phyloP scores from a whole-genome alignment of 805 yeast species.

The Yamadazyma takamatsuzukensis region DNA sequence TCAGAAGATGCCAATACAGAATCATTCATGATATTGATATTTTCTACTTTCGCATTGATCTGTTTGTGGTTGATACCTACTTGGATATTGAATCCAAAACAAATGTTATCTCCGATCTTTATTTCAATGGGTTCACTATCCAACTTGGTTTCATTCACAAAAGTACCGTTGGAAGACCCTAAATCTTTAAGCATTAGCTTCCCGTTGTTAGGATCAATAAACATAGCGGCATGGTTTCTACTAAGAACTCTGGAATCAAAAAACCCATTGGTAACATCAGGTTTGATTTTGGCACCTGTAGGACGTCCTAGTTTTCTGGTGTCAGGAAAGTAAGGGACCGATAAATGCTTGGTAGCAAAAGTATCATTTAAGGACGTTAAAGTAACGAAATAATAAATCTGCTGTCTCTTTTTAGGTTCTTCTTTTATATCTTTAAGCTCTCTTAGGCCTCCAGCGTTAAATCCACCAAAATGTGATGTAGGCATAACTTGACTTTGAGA shows the following conservation, averaged over 20 bases:
- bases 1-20: conserved; percentile 5
- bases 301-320: conserved; percentile 89
- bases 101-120: conserved; percentile 80
- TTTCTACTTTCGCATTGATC: conserved; percentile 79
- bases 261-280: conserved; percentile 77
- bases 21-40: conserved; percentile 53
- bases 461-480: conserved; percentile 9
- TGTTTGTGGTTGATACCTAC: conserved; percentile 69
- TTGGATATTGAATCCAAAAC: conserved; percentile 88
- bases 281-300: conserved; percentile 57
- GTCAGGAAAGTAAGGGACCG: conserved; percentile 79
- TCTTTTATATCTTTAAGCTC: conserved; percentile 1
- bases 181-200: conserved; percentile 77
- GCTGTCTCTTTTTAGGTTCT: conserved; percentile 20
- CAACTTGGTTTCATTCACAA: conserved; percentile 72
- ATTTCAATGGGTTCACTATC: conserved; percentile 60
- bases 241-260: conserved; percentile 92
- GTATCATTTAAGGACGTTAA: conserved; percentile 76
- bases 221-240: conserved; percentile 90
- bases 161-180: conserved; percentile 93
- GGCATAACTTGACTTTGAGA: conserved; percentile 40
- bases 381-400: conserved; percentile 56
- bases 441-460: too few relatives aligned
- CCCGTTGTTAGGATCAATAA: conserved; percentile 62
- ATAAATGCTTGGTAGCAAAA: conserved; percentile 72